Evolutionary conservation across 1,284 basidiomycete species (phyloP), one percentile per base, ranked within the genome.

Genomic region (Anthracocystis panici-leucophaei): DNA sequence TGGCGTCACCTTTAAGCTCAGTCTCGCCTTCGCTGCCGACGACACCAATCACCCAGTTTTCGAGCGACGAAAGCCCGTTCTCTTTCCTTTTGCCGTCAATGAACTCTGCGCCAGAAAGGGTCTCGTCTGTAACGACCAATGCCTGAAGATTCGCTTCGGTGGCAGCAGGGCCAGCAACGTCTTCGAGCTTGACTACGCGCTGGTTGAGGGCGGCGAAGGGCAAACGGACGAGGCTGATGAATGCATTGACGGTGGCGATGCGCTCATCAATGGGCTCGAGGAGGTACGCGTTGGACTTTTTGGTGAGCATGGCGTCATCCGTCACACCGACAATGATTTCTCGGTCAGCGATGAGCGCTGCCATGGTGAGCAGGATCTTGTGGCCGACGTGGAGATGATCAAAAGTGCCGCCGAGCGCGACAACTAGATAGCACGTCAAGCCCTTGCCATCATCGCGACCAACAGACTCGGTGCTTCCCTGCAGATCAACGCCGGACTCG

Each of bases 351-450:
- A 97, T 90, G 88, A 93, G 94, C 2, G 92, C 90, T 9, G 90
- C 91, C 90, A 97, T 94, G 78, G 93, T 93, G 6, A 99, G 89
- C 40, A 99, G 89, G 66, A 99, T 95, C 87, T 98, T 98, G 88
- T 99, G 96, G 0, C 96, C 96, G 1, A 94, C 91, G 84, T 99
- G 96, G 18, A 99, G 89, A 84, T 99, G 97, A 86, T 99, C 96
- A 85, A 99, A 99, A 0, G 96, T 99, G 11, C 91, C 91, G 27
- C 91, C 91, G 10, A 91, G 75, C 82, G 88, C 88, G 3, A 74
- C 76, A 9, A 73, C 77, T 11, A 58, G 66, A 35, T 72, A 76
- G 49, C 45, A 48, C 18, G 16, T 52, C 11, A 71, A 23, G 3
- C 64, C 73, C 41, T 66, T 67, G 21, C 60, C 64, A 40, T 75